phyloP scores from a whole-genome alignment of 2,329 filamentous ascomycete species.

The Ophiostoma sp. region DNA sequence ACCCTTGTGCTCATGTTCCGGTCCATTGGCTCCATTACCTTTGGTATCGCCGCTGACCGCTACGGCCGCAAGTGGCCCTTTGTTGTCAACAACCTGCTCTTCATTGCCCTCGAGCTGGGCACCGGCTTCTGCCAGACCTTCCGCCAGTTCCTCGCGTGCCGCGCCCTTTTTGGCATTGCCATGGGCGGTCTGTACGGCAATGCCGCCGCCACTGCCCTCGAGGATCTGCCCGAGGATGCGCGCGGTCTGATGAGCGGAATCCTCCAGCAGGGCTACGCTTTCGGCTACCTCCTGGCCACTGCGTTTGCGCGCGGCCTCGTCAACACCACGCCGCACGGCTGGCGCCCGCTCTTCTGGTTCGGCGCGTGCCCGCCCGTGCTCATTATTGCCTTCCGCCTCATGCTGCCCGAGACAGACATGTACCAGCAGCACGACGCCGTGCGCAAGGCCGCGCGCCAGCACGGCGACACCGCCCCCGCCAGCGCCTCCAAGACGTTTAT shows the following conservation, averaged over 20 bases:
- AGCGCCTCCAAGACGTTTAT: constrained; percentile 63
- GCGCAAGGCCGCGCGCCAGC: constrained; percentile 49
- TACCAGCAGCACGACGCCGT: constrained; percentile 27
- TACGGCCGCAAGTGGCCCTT: constrained; percentile 82
- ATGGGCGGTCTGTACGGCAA: constrained; percentile 81
- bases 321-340: constrained; percentile 56
- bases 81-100: constrained; percentile 68
- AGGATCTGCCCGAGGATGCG: constrained; percentile 53
- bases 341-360: constrained; percentile 74
- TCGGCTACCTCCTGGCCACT: constrained; percentile 36
- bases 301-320: constrained; percentile 45
- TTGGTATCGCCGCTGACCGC: constrained; percentile 71
- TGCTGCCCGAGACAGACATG: constrained; percentile 28
- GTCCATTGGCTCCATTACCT: constrained; percentile 67
- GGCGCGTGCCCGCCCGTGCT: constrained; percentile 60
- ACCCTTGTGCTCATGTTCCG: constrained; percentile 69
- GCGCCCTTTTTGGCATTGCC: constrained; percentile 68
- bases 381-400: constrained; percentile 27
- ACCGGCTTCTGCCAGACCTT: constrained; percentile 74
- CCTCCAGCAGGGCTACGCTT: constrained; percentile 65
- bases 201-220: constrained; percentile 70
- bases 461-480: constrained; percentile 42
- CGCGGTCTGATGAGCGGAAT: constrained; percentile 78
- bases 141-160: constrained; percentile 66
- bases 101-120: constrained; percentile 54